Percentiles rank a stretch among this genome's conserved stretches.
phyloP scores from a whole-genome alignment of 2,329 filamentous ascomycete genomes.

The Microcyclospora pomicola region DNA sequence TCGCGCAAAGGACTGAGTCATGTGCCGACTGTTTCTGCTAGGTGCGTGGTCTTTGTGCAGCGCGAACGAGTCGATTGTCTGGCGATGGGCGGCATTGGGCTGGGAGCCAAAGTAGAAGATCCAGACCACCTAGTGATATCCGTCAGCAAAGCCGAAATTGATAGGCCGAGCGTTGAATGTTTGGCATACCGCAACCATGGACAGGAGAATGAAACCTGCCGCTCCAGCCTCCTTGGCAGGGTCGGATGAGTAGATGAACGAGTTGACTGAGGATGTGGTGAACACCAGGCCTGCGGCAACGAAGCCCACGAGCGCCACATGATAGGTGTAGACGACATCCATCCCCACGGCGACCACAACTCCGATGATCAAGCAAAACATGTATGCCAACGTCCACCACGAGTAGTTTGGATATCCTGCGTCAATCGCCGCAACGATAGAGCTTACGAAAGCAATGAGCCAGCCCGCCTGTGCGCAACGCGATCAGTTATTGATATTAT shows the following conservation, averaged over 20 bases:
- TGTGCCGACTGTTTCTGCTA: conserved; percentile 49
- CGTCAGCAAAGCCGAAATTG: conserved; percentile 11
- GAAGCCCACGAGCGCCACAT: conserved; percentile 84
- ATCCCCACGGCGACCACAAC: conserved; percentile 73
- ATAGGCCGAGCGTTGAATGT: background rate
- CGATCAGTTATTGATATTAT: too few species aligned
- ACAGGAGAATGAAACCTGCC: conserved; percentile 84
- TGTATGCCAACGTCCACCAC: conserved; percentile 85
- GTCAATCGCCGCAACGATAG: conserved; percentile 55
- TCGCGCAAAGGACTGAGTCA: conserved; percentile 63
- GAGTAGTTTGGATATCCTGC: conserved; percentile 65
- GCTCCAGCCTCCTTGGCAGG: conserved; percentile 66
- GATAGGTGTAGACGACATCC: conserved; percentile 73
- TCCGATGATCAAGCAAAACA: conserved; percentile 67
- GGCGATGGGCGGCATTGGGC: conserved; percentile 69
- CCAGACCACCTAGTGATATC: conserved; percentile 64
- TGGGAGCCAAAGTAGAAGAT: conserved; percentile 97
- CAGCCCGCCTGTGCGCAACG: conserved; percentile 59
- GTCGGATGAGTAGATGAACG: conserved; percentile 62
- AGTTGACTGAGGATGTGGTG: conserved; percentile 74
- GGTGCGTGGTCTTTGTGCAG: conserved; percentile 68
- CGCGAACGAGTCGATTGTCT: conserved; percentile 91
- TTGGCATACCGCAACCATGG: conserved; percentile 71
- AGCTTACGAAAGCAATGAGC: conserved; percentile 81
- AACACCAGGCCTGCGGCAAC: conserved; percentile 71